Conservation (phyloP, 2,329 filamentous ascomycete species). For the Clathrospora elynae region DNA sequence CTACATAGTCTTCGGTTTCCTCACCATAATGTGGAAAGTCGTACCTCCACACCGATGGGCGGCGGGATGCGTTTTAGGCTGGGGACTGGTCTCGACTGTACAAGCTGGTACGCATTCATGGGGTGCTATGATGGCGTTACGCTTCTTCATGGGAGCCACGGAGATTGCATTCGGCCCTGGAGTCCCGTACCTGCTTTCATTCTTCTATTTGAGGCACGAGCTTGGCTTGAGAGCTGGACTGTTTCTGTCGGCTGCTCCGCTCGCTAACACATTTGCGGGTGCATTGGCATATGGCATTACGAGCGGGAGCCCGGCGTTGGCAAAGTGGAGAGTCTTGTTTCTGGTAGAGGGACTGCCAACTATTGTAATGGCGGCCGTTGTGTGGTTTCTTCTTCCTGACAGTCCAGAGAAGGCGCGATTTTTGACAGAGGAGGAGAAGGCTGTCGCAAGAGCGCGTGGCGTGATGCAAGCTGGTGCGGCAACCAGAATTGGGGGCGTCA, state of each 20-base stretch:
- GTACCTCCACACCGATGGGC: conserved; percentile 47
- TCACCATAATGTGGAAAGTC: conserved; percentile 47
- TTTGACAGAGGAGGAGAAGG: conserved; percentile 50
- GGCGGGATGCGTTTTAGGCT: conserved; percentile 42
- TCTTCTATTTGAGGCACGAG: conserved; percentile 64
- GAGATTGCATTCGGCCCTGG: conserved; percentile 54
- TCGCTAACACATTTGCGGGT: conserved; percentile 81
- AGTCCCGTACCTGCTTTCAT: conserved; percentile 59
- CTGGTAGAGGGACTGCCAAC: conserved; percentile 54
- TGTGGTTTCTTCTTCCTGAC: conserved; percentile 54
- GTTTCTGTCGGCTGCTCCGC: conserved; percentile 61
- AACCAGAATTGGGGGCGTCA: conserved; percentile 35
- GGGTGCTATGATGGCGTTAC: conserved; percentile 42
- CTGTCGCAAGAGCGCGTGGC: conserved; percentile 36
- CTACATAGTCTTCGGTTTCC: conserved; percentile 46
- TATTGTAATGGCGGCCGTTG: conserved; percentile 49
- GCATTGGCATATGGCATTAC: conserved; percentile 63
- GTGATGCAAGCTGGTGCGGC: conserved; percentile 39
- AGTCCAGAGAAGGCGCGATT: conserved; percentile 52
- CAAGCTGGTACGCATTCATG: conserved; percentile 41
- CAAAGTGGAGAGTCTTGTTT: conserved; percentile 66
- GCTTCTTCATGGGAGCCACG: conserved; percentile 46
- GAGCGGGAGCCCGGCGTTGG: conserved; percentile 59
- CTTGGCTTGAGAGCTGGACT: conserved; percentile 62
- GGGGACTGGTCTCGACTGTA: conserved; percentile 42